Evolutionary conservation across 768 basidiomycete genomes (phyloP).

Genomic region (Auriculariales sp.): DNA sequence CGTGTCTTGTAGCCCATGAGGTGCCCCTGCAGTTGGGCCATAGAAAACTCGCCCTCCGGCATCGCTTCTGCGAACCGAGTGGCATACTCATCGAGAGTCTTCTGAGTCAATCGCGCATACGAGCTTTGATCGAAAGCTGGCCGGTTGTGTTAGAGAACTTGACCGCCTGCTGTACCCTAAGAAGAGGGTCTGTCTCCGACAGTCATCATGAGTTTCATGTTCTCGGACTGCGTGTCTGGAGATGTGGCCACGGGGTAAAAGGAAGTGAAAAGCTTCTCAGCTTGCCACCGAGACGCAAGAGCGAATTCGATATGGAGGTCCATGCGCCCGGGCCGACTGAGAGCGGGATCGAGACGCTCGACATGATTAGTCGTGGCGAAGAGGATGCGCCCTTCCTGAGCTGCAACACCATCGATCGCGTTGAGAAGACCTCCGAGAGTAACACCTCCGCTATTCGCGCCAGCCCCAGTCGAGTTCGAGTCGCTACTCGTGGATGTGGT

Average conservation of each 20-base stretch:
- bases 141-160: no score
- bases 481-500: conserved; percentile 8
- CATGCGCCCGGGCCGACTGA: conserved; percentile 91
- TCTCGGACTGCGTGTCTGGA: background rate
- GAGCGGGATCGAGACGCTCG: conserved; percentile 77
- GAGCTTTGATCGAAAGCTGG: conserved; percentile 6
- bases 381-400: conserved; percentile 90
- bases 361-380: conserved; percentile 99
- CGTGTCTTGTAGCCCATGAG: conserved; percentile 53
- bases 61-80: conserved; percentile 38
- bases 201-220: background rate
- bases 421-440: conserved; percentile 74
- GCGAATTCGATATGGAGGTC: conserved; percentile 25
- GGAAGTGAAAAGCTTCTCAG: conserved; percentile 43
- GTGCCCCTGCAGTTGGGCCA: conserved; percentile 38
- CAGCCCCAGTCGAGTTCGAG: background rate
- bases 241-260: no score
- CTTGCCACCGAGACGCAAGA: conserved; percentile 51
- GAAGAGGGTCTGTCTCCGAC: background rate
- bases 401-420: conserved; percentile 92
- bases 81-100: conserved; percentile 33
- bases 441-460: background rate
- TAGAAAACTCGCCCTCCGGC: conserved; percentile 28
- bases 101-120: conserved; percentile 24
- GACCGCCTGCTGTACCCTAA: no score